Evolutionary conservation across 2,329 filamentous ascomycete genomes (phyloP).

Genomic region (Colletotrichum lindemuthianum): DNA sequence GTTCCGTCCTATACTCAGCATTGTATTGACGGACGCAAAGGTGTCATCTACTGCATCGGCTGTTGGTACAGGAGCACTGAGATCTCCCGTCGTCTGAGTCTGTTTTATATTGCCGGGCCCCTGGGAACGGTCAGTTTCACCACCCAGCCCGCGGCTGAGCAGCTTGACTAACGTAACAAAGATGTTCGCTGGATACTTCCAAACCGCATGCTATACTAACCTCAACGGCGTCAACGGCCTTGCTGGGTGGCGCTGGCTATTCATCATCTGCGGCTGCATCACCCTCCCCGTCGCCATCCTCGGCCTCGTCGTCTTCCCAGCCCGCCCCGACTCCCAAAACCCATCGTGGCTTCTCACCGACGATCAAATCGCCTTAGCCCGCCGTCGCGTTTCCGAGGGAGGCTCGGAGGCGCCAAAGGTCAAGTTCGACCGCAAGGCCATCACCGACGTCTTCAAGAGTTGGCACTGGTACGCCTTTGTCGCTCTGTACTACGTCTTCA

Average conservation of each 20-base stretch:
- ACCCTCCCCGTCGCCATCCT: slow-evolving; percentile 29
- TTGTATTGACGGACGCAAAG: not conserved
- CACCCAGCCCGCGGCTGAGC: not conserved
- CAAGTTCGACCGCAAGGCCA: slow-evolving; percentile 46
- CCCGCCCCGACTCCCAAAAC: slow-evolving; percentile 43
- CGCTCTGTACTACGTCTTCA: slow-evolving; percentile 52
- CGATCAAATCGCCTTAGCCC: slow-evolving; percentile 40
- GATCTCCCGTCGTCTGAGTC: slow-evolving; percentile 19
- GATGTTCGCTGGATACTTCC: slow-evolving; percentile 34
- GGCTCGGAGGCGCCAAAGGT: slow-evolving; percentile 44
- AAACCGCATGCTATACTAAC: slow-evolving; percentile 28
- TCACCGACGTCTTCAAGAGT: slow-evolving; percentile 48
- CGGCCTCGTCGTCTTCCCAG: slow-evolving; percentile 37
- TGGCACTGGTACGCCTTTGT: slow-evolving; percentile 51
- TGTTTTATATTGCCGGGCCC: slow-evolving; percentile 25
- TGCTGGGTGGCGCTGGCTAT: slow-evolving; percentile 33
- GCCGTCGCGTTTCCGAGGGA: slow-evolving; percentile 40
- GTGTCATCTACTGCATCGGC: slow-evolving; percentile 25
- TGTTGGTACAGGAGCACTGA: slow-evolving; percentile 30
- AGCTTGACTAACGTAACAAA: slow-evolving; percentile 2
- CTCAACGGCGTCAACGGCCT: slow-evolving; percentile 30
- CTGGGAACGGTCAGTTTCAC: slow-evolving; percentile 6
- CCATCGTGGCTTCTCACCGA: slow-evolving; percentile 43
- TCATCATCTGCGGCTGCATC: slow-evolving; percentile 32
- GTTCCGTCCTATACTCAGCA: too few species aligned